Conservation (phyloP, 352 stramenopile species). For the Peronospora destructor region DNA sequence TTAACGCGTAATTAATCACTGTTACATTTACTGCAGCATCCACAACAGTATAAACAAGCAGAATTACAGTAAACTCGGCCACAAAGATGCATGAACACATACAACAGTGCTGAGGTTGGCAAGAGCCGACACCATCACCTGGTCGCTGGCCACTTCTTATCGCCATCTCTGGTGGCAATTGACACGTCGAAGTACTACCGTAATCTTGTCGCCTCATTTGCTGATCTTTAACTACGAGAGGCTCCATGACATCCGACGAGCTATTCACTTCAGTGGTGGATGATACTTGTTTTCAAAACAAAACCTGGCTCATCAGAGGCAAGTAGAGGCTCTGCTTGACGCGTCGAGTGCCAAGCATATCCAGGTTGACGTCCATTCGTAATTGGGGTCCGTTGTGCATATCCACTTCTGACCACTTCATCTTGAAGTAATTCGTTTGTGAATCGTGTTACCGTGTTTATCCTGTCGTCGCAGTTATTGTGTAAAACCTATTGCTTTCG, state of each 20-base stretch:
- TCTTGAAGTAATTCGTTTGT: no score
- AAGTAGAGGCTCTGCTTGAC: slow-evolving; percentile 7
- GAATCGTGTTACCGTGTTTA: no score
- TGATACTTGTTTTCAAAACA: slow-evolving; percentile 13
- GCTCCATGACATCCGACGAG: slow-evolving; percentile 18
- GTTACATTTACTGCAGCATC: slow-evolving; percentile 61
- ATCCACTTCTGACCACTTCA: no score
- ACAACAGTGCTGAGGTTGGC: slow-evolving; percentile 77
- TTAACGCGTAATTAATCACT: slow-evolving; percentile 63
- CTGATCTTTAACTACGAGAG: slow-evolving; percentile 20
- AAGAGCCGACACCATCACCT: slow-evolving; percentile 61
- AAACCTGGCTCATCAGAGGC: slow-evolving; percentile 14
- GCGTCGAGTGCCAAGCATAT: slow-evolving; percentile 12
- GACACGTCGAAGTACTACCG: slow-evolving; percentile 14
- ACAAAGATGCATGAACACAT: slow-evolving; percentile 9
- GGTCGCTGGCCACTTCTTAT: slow-evolving; percentile 30
- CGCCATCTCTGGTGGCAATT: slow-evolving; percentile 1
- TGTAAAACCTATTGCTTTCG: no score
- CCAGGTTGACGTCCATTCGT: no score
- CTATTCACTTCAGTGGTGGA: slow-evolving; percentile 16
- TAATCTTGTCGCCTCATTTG: slow-evolving; percentile 9
- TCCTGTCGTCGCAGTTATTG: no score
- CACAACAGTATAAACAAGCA: not conserved
- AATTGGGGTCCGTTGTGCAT: not conserved
- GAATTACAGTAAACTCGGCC: not conserved